Evolutionary conservation across 805 yeast genomes (phyloP), one percentile per base, ranked within the genome.

Genomic region (Naumovozyma baii): DNA sequence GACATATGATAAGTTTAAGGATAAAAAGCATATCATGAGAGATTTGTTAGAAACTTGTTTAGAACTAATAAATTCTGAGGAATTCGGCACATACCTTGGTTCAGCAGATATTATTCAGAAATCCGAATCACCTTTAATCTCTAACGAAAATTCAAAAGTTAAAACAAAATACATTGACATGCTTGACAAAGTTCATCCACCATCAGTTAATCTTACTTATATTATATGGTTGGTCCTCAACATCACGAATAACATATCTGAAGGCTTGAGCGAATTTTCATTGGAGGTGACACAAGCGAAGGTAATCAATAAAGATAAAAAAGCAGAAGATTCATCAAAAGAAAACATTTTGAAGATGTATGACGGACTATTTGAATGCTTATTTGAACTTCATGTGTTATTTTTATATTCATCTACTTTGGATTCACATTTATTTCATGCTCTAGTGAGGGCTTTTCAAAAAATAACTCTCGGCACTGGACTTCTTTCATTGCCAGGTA

Each of bases 391-490:
- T 20, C 73, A 71, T 35, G 61, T 71, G 8, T 64, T 68, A 2
- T 78, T 75, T 38, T 54, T 90, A 5, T 77, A 77, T 49, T 74
- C 87, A 1, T 46, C 55, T 0, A 67, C 82, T 4, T 60, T 84
- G 52, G 94, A 86, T 50, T 68, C 71, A 39, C 90, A 83, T 14
- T 53, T 77, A 16, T 88, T 83, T 57, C 82, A 82, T 41, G 61
- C 67, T 8, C 52, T 80, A 3, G 75, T 87, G 2, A 66, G 95
- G 31, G 73, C 94, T 0, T 68, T 84, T 5, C 96, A 90, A 56
- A 79, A 80, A 46, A 67, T 84, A 36, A 76, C 94, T 5, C 95
- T 86, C 55, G 76, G 88, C 0, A 72, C 88, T 0, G 96, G 96
- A 0, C 63, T 85, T 13, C 59, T 87, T n/a, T 78, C 76, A 0